Base-by-base conservation (phyloP, 2,329 filamentous ascomycete species). In the Fusarium nurragi region DNA sequence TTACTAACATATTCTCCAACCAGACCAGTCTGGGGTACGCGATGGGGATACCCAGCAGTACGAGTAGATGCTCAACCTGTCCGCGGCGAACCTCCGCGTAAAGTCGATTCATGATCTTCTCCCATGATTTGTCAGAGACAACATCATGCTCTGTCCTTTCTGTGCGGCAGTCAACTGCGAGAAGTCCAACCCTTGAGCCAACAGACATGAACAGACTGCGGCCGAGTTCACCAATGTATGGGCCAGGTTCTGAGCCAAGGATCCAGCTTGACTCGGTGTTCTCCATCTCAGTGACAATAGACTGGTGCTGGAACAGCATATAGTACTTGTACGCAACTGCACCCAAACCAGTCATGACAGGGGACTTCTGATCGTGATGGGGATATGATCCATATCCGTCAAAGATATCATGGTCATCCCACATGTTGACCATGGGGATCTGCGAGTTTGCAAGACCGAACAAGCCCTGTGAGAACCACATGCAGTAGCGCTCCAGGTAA, bases 361-460 rank as follows among this genome's bases (percentile, higher is more conserved):
- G 90, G 4, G 92, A 92, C 66, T 86, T 87, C 93, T 97, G 98
- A 73, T 97, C 95, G 67, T 92, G 88, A 68, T 97, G 87, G 5
- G 94, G 89, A 75, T 98, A 99, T 0, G 93, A 97, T 8, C 95
- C 95, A 74, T 90, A 99, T 1, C 96, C 95, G 77, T 94, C 90
- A 65, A 94, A 94, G 68, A 94, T 91, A 69, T 95, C 92, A 74
- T 98, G 95, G 71, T 98, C 95, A 76, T 98, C 94, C 83, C 91
- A 97, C 76, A 99, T 94, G 75, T 99, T 99, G 71, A 99, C 87
- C 94, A 97, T 98, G 10, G 95, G 94, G 41, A 99, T 98, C 75
- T 98, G 94, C 3, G 91, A 91, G 70, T 90, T 94, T 6, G 94
- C 95, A 74, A 99, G 86, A n/a, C 91, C 88, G 73, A 97, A 99